Base-by-base conservation (phyloP, 2,329 filamentous ascomycete genomes). In the Exophiala xenobiotica region DNA sequence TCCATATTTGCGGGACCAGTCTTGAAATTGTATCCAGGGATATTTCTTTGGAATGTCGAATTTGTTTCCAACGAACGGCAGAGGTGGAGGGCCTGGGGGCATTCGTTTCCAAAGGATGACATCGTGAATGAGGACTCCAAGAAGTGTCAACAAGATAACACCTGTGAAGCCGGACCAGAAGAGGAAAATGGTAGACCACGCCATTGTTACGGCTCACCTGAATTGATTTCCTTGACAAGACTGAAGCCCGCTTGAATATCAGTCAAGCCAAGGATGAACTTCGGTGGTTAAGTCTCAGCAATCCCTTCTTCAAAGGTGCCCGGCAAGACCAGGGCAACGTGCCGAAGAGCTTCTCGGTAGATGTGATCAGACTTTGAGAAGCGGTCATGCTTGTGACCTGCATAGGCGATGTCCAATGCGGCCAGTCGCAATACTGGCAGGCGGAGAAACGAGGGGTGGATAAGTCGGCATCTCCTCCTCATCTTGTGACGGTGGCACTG, bases 1-100 rank as follows among this genome's bases (percentile, higher is more conserved):
- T 1, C 70, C 71, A 54, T 72, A 70, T 3, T 51, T 55, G 7
- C 63, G 45, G 7, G 61, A 60, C 66, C 70, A 73, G 45, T 64
- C 62, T 27, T 68, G 59, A 57, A 65, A 68, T 39, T 67, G 63
- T 6, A 57, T 44, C 46, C 67, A 58, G 0, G 64, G 64, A 16
- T 59, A 63, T 14, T 62, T 59, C 20, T 61, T 58, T 3, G 65
- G 63, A 6, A 65, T 63, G 49, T 53, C 56, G 42, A 67, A 63
- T n/a, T 65, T 56, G 50, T 67, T 64, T 4, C 64, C 65, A 29
- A 67, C 64, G 23, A 68, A 61, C 8, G 64, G 65, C 5, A 65
- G 55, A 24, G 62, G 63, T 11, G 47, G 56, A 26, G 63, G 64
- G 1, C 64, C 64, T 12, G 62, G 64, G 7, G 63, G 63, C 50